phyloP scores from a whole-genome alignment of 805 yeast genomes.

The Suhomyces sp. region DNA sequence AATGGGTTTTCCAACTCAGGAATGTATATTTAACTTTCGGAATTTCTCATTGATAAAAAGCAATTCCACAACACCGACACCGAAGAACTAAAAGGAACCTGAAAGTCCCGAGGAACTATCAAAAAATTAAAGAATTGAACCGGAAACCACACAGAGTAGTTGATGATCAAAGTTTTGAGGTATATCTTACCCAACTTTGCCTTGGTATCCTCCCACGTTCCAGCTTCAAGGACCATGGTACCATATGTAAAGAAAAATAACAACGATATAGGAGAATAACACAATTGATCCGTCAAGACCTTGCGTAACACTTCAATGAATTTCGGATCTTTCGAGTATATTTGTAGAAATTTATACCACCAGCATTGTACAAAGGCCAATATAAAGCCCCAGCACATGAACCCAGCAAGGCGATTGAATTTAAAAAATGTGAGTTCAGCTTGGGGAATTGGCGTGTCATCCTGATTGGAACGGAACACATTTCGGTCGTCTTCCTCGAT shows the following conservation, averaged over 20 bases:
- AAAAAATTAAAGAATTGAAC: slow-evolving; percentile 76
- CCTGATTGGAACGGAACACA: background rate
- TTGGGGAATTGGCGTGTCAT: slow-evolving; percentile 5
- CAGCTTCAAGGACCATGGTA: slow-evolving; percentile 74
- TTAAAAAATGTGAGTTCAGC: slow-evolving; percentile 47
- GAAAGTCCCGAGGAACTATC: slow-evolving; percentile 66
- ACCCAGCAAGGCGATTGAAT: slow-evolving; percentile 70
- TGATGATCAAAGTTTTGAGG: slow-evolving; percentile 62
- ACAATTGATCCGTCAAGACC: slow-evolving; percentile 84
- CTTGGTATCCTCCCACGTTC: slow-evolving; percentile 60
- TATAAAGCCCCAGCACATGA: slow-evolving; percentile 82
- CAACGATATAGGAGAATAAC: slow-evolving; percentile 84
- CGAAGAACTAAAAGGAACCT: slow-evolving; percentile 86
- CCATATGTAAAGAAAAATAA: slow-evolving; percentile 81
- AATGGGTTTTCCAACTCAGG: slow-evolving; percentile 25
- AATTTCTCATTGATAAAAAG: slow-evolving; percentile 75
- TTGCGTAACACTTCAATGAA: slow-evolving; percentile 80
- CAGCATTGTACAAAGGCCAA: slow-evolving; percentile 81
- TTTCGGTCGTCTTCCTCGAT: slow-evolving; percentile 26
- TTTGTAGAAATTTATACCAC: slow-evolving; percentile 85
- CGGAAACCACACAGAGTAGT: slow-evolving; percentile 77
- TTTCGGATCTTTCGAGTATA: slow-evolving; percentile 79
- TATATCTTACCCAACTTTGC: slow-evolving; percentile 66
- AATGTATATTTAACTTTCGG: slow-evolving; percentile 23
- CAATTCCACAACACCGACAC: slow-evolving; percentile 94